phyloP scores from a whole-genome alignment of 2,329 filamentous ascomycete species.

The Penicillium sp. region DNA sequence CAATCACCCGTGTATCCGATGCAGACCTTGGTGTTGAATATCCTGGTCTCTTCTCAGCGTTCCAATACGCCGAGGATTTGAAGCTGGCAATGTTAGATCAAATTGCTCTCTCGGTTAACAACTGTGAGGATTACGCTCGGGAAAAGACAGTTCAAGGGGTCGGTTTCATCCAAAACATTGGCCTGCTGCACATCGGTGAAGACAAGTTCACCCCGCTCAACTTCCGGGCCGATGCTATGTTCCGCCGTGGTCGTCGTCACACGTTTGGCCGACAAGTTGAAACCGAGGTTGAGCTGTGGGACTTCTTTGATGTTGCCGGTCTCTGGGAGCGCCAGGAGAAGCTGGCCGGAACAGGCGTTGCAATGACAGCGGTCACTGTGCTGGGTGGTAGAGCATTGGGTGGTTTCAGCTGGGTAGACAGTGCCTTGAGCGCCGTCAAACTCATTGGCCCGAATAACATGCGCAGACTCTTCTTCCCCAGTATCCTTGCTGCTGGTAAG shows the following conservation, averaged over 20 bases:
- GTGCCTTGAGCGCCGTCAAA: slow-evolving; percentile 76
- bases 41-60: slow-evolving; percentile 79
- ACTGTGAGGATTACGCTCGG: slow-evolving; percentile 85
- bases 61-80: slow-evolving; percentile 90
- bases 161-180: slow-evolving; percentile 82
- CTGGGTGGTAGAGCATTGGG: slow-evolving; percentile 80
- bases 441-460: slow-evolving; percentile 80
- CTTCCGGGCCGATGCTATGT: slow-evolving; percentile 94
- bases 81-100: slow-evolving; percentile 89
- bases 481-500: slow-evolving; percentile 76
- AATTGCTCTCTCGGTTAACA: slow-evolving; percentile 74
- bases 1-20: slow-evolving; percentile 76
- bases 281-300: slow-evolving; percentile 81
- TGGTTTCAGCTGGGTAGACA: slow-evolving; percentile 85
- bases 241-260: slow-evolving; percentile 74
- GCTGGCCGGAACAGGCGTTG: slow-evolving; percentile 90
- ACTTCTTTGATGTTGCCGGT: slow-evolving; percentile 87
- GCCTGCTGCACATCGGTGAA: slow-evolving; percentile 77
- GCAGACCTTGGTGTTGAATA: slow-evolving; percentile 81
- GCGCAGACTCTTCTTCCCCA: slow-evolving; percentile 76
- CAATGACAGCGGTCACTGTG: slow-evolving; percentile 84
- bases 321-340: slow-evolving; percentile 92
- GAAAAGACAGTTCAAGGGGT: slow-evolving; percentile 76
- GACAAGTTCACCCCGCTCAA: slow-evolving; percentile 82
- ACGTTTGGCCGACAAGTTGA: slow-evolving; percentile 81